These are phyloP conservation scores for Kodamaea kaohsiungensis DNA, from an alignment of 805 yeast genomes.

Conservation along the genomic window DNA sequence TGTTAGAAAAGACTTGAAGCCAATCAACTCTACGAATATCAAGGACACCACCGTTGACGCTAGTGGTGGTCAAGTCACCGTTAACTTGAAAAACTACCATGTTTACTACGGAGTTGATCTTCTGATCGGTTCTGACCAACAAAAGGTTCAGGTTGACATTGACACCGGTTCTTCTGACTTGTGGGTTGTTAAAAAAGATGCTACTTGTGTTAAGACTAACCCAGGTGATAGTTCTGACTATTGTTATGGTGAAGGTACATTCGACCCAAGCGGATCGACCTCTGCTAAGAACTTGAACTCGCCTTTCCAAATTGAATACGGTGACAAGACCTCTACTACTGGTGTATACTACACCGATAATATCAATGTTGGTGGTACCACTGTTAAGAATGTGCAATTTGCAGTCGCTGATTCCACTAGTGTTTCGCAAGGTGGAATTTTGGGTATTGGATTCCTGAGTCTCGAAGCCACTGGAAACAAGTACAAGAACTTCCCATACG, in stretches of 20 bases:
- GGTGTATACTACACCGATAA: conserved; percentile 11
- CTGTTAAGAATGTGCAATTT: conserved; percentile 11
- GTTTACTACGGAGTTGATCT: conserved; percentile 10
- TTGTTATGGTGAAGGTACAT: conserved; percentile 9
- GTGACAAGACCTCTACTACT: conserved; percentile 6
- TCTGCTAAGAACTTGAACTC: conserved; percentile 5
- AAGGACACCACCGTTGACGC: background rate
- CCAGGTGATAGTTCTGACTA: background rate
- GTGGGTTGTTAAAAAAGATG: conserved; percentile 7
- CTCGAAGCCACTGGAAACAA: conserved; percentile 13
- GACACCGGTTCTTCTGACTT: conserved; percentile 16
- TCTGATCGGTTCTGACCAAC: conserved; percentile 13
- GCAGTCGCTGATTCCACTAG: conserved; percentile 11
- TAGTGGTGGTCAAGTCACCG: background rate
- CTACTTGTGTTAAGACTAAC: background rate
- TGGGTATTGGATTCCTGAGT: conserved; percentile 12
- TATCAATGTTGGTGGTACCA: conserved; percentile 10
- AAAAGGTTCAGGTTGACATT: conserved; percentile 14
- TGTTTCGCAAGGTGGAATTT: conserved; percentile 13
- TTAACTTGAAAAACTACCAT: conserved; percentile 7
- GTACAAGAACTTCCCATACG: conserved; percentile 69
- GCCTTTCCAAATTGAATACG: conserved; percentile 5
- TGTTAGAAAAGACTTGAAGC: conserved; percentile 1
- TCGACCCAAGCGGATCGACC: conserved; percentile 12
- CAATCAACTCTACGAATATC: background rate